A percentile compares a stretch with the other conserved stretches of the same genome.
phyloP scores from a whole-genome alignment of 148 eudicot genomes.

The Arbutus unedo region DNA sequence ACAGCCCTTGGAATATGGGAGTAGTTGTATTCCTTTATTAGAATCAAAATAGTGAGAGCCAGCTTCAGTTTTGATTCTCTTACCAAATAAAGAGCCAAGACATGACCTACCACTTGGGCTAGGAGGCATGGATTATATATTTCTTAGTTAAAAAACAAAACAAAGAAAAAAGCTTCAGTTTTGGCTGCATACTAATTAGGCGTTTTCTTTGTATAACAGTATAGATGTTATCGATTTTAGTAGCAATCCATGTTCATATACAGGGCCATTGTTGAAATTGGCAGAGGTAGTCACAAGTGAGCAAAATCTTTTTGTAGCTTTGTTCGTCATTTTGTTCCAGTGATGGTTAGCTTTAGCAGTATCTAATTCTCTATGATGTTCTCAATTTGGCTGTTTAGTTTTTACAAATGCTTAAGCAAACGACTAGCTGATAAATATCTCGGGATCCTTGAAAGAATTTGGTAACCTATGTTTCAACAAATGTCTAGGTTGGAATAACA shows the following conservation, averaged over 20 bases:
- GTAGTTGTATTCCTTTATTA: not conserved
- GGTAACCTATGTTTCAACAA: not conserved
- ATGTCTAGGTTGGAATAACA: not conserved
- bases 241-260: not conserved
- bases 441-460: not conserved
- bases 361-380: not conserved
- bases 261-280: not conserved
- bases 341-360: not conserved
- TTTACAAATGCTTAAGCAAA: not conserved
- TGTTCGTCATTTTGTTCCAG: not conserved
- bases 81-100: too few species aligned
- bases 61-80: not conserved
- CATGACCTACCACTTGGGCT: too few species aligned
- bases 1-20: not conserved
- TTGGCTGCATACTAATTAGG: too few species aligned
- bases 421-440: not conserved
- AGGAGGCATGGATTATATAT: too few species aligned
- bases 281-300: not conserved
- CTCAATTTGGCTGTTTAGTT: not conserved
- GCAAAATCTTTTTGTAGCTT: not conserved
- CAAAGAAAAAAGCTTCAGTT: too few species aligned
- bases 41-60: not conserved
- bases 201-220: not conserved
- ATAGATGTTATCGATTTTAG: not conserved
- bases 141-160: too few species aligned